These are phyloP conservation scores for Gilbertella persicaria DNA, from an alignment of 371 early-diverging fungal genomes.

Conservation along the genomic window DNA sequence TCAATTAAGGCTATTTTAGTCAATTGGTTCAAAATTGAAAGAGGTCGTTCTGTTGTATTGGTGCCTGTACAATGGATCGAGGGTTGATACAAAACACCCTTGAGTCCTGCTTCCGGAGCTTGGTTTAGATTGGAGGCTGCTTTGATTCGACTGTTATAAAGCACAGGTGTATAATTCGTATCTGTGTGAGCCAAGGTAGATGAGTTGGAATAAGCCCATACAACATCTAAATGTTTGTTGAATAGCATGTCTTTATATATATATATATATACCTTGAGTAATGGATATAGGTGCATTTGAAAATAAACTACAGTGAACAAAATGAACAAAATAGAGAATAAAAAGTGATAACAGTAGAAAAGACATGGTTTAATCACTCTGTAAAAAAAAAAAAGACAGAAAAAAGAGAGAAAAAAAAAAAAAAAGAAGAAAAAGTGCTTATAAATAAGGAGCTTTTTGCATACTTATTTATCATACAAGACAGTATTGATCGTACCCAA, in stretches of 20 bases:
- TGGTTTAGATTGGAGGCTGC: neutral
- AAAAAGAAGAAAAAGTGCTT: no score
- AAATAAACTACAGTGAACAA: neutral
- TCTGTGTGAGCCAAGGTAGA: constrained; percentile 8
- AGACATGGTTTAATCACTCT: no score
- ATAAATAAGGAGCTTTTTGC: neutral
- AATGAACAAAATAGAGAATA: no score
- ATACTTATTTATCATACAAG: constrained; percentile 6
- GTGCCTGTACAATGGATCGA: neutral
- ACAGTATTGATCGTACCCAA: constrained; percentile 27
- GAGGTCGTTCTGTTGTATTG: no score
- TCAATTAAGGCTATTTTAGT: neutral
- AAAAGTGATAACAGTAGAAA: no score
- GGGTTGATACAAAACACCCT: constrained; percentile 9
- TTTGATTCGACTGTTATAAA: constrained; percentile 3
- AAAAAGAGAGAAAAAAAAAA: no score
- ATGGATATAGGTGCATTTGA: neutral
- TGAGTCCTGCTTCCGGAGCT: constrained; percentile 1
- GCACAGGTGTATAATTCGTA: constrained; percentile 4
- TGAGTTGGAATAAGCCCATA: constrained; percentile 11
- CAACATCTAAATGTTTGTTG: constrained; percentile 1
- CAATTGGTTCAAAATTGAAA: no score
- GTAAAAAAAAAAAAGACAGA: no score
- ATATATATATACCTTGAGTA: neutral
- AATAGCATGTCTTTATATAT: no score